phyloP scores from a whole-genome alignment of 208 protist genomes.

The Phytomonas francai region DNA sequence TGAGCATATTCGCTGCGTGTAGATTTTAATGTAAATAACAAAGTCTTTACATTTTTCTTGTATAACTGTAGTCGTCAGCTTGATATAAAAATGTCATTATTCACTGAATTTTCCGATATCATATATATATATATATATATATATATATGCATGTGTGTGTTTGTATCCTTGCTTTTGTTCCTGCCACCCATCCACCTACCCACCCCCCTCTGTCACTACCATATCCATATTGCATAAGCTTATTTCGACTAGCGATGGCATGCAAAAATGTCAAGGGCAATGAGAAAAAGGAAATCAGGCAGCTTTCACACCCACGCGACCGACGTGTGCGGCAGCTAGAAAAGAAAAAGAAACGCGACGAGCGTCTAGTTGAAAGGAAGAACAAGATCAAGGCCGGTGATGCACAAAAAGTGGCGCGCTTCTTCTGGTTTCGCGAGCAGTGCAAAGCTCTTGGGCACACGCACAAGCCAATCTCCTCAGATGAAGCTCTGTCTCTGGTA shows the following conservation, averaged over 20 bases:
- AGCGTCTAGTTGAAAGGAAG: conserved; percentile 28
- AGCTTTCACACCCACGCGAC: conserved; percentile 47
- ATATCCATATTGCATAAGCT: neutral
- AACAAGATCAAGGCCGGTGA: conserved; percentile 22
- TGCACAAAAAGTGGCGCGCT: conserved; percentile 36
- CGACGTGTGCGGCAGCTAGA: conserved; percentile 68
- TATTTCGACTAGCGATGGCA: neutral
- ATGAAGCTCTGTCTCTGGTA: conserved; percentile 31
- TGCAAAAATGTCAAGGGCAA: neutral
- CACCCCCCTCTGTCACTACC: neutral
- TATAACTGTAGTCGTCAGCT: neutral
- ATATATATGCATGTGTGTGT: neutral
- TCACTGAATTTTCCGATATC: neutral
- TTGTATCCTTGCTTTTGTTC: neutral
- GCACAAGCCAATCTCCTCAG: conserved; percentile 20
- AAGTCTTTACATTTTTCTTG: neutral
- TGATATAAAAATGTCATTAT: neutral
- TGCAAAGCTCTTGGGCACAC: conserved; percentile 39
- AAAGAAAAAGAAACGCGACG: conserved; percentile 38
- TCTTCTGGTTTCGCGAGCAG: conserved; percentile 76
- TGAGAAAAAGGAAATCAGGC: conserved; percentile 14
- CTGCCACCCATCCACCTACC: neutral
- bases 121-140: conserved; percentile 4
- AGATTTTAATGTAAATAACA: conserved; percentile 1
- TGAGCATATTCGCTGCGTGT: neutral